Conservation (phyloP, 2,329 filamentous ascomycete genomes). For the Ophiocordyceps sinensis region DNA sequence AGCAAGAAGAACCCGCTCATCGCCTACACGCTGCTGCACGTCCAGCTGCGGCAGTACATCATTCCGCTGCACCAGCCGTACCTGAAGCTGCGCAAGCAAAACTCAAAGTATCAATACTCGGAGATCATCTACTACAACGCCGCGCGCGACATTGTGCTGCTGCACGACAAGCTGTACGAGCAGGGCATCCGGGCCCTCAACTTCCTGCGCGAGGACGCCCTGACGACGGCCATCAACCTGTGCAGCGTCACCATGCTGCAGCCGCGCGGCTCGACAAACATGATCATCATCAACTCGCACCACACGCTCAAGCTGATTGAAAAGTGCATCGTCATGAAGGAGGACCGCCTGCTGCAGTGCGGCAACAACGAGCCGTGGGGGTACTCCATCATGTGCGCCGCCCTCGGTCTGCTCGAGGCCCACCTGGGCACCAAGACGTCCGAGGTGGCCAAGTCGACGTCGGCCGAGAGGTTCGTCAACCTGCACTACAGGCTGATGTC, state of each 20-base stretch:
- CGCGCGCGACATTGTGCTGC: constrained; percentile 45
- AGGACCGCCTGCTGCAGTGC: constrained; percentile 44
- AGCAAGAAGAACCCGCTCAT: constrained; percentile 39
- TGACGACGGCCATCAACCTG: constrained; percentile 46
- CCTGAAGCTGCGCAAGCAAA: constrained; percentile 42
- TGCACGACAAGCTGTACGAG: constrained; percentile 45
- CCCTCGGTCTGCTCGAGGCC: constrained; percentile 42
- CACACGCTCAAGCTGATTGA: constrained; percentile 48
- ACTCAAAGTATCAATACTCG: constrained; percentile 47
- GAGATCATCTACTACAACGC: constrained; percentile 51
- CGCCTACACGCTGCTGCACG: constrained; percentile 44
- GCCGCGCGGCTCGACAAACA: constrained; percentile 41
- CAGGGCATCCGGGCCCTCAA: constrained; percentile 44
- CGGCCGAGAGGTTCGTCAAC: constrained; percentile 43
- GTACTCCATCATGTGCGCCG: constrained; percentile 48
- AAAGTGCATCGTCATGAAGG: constrained; percentile 45
- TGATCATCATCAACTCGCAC: constrained; percentile 47
- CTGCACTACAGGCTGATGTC: constrained; percentile 42
- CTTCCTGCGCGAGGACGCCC: constrained; percentile 44
- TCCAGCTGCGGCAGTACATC: constrained; percentile 47
- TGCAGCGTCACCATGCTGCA: constrained; percentile 48
- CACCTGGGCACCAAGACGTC: constrained; percentile 42
- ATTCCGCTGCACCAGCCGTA: constrained; percentile 47
- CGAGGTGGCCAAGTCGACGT: constrained; percentile 42
- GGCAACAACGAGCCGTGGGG: constrained; percentile 52